Percentiles rank a stretch among this genome's conserved stretches.
These are phyloP conservation scores for Chalara sp. DNA, from an alignment of 2,329 filamentous ascomycete species.

Conservation along the genomic window DNA sequence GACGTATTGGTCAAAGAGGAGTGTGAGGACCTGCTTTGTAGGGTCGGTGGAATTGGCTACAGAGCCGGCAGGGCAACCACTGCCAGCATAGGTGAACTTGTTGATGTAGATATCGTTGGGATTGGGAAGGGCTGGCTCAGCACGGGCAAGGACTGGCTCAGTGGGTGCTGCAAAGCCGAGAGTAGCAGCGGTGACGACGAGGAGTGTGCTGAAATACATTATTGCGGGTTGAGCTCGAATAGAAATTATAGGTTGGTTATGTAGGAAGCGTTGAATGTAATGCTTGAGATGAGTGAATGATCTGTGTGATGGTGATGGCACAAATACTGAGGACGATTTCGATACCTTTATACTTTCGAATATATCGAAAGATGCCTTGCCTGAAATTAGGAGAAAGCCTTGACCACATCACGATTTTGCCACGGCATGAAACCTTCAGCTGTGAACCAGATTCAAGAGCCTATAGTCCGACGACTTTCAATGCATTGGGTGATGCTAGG, in stretches of 20 bases:
- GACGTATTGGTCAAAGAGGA: conserved; percentile 7
- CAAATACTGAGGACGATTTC: not conserved
- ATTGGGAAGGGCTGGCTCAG: not conserved
- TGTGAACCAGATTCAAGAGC: too few species aligned
- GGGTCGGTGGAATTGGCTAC: conserved; percentile 4
- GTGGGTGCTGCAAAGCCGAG: not conserved
- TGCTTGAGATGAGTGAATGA: not conserved
- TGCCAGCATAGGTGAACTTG: conserved; percentile 6
- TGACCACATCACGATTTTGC: too few species aligned
- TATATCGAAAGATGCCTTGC: too few species aligned
- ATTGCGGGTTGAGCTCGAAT: not conserved
- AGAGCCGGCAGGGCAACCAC: conserved; percentile 5
- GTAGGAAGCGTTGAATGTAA: not conserved
- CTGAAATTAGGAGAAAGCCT: too few species aligned
- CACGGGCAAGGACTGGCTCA: not conserved
- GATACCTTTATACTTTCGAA: not conserved
- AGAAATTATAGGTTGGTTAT: not conserved
- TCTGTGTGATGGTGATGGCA: not conserved
- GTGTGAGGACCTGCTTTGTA: conserved; percentile 2
- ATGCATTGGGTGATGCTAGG: too few species aligned
- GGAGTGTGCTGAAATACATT: not conserved
- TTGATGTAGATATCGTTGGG: conserved; percentile 6
- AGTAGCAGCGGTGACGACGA: not conserved
- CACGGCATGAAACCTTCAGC: too few species aligned
- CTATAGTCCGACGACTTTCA: too few species aligned